Conservation (phyloP, 441 rosid species). For the Biscutella laevigata region DNA sequence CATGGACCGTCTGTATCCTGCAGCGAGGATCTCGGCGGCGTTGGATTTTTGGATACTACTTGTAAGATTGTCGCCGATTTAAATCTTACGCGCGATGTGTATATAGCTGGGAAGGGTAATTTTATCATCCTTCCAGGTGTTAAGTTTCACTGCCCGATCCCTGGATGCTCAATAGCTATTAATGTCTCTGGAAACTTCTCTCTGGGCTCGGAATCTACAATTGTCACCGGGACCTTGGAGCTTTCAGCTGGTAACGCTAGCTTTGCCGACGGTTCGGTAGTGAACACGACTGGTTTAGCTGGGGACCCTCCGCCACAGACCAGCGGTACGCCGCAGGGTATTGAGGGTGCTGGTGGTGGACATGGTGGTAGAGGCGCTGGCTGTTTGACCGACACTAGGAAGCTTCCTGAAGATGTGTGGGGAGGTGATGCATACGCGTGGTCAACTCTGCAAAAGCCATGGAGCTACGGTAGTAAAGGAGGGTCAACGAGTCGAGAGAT, state of each 20-base stretch:
- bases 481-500: slow-evolving; percentile 68
- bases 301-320: slow-evolving; percentile 82
- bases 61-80: slow-evolving; percentile 71
- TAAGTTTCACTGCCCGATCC: slow-evolving; percentile 41
- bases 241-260: slow-evolving; percentile 54
- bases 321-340: slow-evolving; percentile 77
- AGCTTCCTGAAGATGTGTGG: slow-evolving; percentile 87
- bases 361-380: slow-evolving; percentile 90
- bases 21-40: slow-evolving; percentile 76
- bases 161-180: slow-evolving; percentile 58
- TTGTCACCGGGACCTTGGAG: slow-evolving; percentile 60
- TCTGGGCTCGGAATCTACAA: slow-evolving; percentile 48
- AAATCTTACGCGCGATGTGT: slow-evolving; percentile 66
- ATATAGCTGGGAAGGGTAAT: slow-evolving; percentile 71
- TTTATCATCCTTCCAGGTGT: slow-evolving; percentile 60
- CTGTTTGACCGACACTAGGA: slow-evolving; percentile 53
- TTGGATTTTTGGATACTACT: slow-evolving; percentile 63
- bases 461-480: slow-evolving; percentile 74
- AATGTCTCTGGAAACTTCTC: slow-evolving; percentile 69
- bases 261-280: slow-evolving; percentile 40
- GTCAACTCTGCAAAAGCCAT: slow-evolving; percentile 60
- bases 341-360: slow-evolving; percentile 90
- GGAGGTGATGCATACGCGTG: slow-evolving; percentile 94
- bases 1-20: slow-evolving; percentile 80
- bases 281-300: slow-evolving; percentile 67